phyloP scores from a whole-genome alignment of 2,329 filamentous ascomycete species.

The Fusarium sp. region DNA sequence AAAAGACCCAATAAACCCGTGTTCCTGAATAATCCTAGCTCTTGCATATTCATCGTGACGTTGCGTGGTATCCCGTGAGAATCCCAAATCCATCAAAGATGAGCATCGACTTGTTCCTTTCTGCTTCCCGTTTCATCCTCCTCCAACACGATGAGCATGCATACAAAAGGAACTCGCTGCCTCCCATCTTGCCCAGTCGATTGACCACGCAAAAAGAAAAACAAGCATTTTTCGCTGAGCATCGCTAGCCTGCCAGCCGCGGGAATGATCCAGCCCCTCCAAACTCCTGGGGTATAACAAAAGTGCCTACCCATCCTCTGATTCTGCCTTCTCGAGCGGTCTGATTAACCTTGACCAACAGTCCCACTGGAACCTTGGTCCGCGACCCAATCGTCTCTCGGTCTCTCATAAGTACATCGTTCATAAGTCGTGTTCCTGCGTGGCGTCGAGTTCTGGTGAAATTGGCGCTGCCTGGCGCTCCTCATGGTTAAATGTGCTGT shows the following conservation, averaged over 20 bases:
- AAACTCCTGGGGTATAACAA: conserved; percentile 31
- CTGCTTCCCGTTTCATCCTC: not conserved
- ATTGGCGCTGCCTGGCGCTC: not conserved
- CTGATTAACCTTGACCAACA: not conserved
- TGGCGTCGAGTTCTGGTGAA: conserved; percentile 21
- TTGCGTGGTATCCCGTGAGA: conserved; percentile 20
- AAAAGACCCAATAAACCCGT: not conserved
- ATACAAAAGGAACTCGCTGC: conserved; percentile 38
- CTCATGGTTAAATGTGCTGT: conserved; percentile 1
- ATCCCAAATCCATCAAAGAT: conserved; percentile 5
- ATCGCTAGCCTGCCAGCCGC: conserved; percentile 43
- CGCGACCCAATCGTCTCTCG: not conserved
- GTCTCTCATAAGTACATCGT: not conserved
- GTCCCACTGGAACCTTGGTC: not conserved
- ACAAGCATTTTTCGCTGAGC: conserved; percentile 40
- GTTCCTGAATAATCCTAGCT: conserved; percentile 3
- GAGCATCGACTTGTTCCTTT: not conserved
- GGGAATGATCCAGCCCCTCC: conserved; percentile 30
- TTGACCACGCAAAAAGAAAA: conserved; percentile 42
- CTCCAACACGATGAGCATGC: conserved; percentile 24
- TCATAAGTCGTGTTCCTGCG: conserved; percentile 24
- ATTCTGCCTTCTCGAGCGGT: not conserved
- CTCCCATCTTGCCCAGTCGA: conserved; percentile 27
- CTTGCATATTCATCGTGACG: conserved; percentile 34
- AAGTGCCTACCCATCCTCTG: conserved; percentile 15